Evolutionary conservation across 2,329 filamentous ascomycete genomes (phyloP).

Genomic region (Erysiphe pulchra): DNA sequence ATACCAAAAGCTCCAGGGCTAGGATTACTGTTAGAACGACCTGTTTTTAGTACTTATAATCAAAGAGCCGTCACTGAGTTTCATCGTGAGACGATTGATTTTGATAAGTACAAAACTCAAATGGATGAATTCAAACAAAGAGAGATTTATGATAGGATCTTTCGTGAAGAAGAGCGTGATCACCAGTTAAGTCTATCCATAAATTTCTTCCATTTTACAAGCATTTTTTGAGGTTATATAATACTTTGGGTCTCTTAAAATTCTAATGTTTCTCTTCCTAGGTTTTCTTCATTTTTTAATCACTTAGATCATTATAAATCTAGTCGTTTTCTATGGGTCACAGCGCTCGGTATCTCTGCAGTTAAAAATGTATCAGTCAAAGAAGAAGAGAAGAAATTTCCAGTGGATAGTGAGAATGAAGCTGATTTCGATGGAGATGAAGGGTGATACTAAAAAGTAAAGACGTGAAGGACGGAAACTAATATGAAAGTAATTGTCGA

Average conservation of each 20-base stretch:
- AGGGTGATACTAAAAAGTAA: constrained; percentile 3
- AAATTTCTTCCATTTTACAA: background rate
- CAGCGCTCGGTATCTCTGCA: constrained; percentile 38
- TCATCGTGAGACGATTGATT: constrained; percentile 46
- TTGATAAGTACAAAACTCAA: constrained; percentile 48
- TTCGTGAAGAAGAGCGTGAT: constrained; percentile 64
- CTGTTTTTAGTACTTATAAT: constrained; percentile 82
- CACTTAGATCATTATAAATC: constrained; percentile 52
- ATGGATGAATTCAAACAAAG: constrained; percentile 76
- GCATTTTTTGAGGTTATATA: no score
- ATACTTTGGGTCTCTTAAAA: no score
- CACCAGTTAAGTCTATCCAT: constrained; percentile 37
- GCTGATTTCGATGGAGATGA: constrained; percentile 13
- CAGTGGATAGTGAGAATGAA: constrained; percentile 20
- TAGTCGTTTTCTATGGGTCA: constrained; percentile 50
- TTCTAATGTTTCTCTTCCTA: constrained; percentile 12
- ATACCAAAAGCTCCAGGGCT: constrained; percentile 88
- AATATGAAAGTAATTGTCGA: no score
- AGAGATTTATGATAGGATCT: constrained; percentile 82
- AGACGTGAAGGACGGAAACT: background rate
- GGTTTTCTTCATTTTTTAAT: constrained; percentile 55
- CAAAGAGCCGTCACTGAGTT: constrained; percentile 36
- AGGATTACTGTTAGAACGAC: constrained; percentile 67
- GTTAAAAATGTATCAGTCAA: constrained; percentile 22
- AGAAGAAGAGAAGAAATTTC: constrained; percentile 16